A percentile compares a stretch with the other conserved stretches of the same genome.
Conservation (phyloP, 2,329 filamentous ascomycete species). For the Sclerotinia borealis region DNA sequence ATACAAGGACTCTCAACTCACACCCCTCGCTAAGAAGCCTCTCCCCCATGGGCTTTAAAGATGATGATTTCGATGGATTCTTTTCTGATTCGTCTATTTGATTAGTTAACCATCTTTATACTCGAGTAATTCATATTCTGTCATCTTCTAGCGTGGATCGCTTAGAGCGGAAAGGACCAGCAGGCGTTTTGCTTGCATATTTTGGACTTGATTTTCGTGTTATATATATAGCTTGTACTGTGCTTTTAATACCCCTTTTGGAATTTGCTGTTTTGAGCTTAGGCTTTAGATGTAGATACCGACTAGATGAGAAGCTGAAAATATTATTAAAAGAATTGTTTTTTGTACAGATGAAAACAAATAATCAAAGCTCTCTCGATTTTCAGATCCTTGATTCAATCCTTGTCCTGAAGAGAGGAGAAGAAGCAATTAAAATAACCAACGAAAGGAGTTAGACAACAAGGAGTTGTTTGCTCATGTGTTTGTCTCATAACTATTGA, state of each 20-base stretch:
- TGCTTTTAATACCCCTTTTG: no score
- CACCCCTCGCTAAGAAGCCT: not conserved
- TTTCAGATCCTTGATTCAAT: not conserved
- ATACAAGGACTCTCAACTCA: not conserved
- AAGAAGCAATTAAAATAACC: not conserved
- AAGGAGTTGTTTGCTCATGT: not conserved
- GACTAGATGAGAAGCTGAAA: not conserved
- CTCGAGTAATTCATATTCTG: not conserved
- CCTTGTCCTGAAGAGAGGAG: no score
- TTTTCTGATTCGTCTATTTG: not conserved
- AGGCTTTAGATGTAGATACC: not conserved
- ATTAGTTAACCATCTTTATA: not conserved
- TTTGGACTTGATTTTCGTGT: not conserved
- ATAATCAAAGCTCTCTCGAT: not conserved
- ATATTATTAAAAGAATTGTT: not conserved
- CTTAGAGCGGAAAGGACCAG: not conserved
- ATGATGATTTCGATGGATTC: not conserved
- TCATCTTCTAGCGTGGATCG: not conserved
- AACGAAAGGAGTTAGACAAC: not conserved
- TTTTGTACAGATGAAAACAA: not conserved
- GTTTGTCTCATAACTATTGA: conserved; percentile 3
- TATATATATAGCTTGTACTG: not conserved
- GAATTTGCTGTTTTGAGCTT: not conserved
- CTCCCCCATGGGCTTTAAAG: not conserved
- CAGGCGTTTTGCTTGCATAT: not conserved